Conservation (phyloP, 2,329 filamentous ascomycete genomes). For the Dactylonectria estremocensis region DNA sequence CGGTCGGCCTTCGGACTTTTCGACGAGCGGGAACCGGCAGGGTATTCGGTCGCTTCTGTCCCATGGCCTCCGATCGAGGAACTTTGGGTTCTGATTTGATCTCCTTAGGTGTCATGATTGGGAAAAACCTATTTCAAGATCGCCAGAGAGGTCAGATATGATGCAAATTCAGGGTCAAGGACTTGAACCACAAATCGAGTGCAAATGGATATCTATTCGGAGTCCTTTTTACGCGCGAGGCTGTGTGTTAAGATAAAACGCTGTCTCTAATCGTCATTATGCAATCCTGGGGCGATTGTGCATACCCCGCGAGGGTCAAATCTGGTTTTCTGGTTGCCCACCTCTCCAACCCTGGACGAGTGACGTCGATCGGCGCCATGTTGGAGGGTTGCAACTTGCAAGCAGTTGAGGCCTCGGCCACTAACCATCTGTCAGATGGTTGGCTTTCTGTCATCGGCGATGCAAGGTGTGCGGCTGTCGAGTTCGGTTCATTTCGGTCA, state of each 20-base stretch:
- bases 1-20: slow-evolving; percentile 20
- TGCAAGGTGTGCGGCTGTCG: neutral
- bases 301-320: slow-evolving; percentile 43
- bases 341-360: slow-evolving; percentile 37
- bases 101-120: slow-evolving; percentile 14
- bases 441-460: neutral
- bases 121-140: neutral
- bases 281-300: slow-evolving; percentile 36
- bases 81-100: neutral
- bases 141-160: neutral
- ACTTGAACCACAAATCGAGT: neutral
- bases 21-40: neutral
- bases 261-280: slow-evolving; percentile 43
- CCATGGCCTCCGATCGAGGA: neutral
- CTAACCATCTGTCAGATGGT: neutral
- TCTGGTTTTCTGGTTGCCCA: slow-evolving; percentile 36
- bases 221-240: slow-evolving; percentile 5
- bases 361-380: slow-evolving; percentile 43
- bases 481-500: neutral
- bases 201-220: neutral
- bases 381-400: neutral
- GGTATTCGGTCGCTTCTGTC: neutral
- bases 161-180: slow-evolving; percentile 6
- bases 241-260: slow-evolving; percentile 19
- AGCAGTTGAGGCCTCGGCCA: neutral